Percentiles rank a stretch among this genome's conserved stretches.
phyloP scores from a whole-genome alignment of 345 rosid species.

The Jatropha curcas region DNA sequence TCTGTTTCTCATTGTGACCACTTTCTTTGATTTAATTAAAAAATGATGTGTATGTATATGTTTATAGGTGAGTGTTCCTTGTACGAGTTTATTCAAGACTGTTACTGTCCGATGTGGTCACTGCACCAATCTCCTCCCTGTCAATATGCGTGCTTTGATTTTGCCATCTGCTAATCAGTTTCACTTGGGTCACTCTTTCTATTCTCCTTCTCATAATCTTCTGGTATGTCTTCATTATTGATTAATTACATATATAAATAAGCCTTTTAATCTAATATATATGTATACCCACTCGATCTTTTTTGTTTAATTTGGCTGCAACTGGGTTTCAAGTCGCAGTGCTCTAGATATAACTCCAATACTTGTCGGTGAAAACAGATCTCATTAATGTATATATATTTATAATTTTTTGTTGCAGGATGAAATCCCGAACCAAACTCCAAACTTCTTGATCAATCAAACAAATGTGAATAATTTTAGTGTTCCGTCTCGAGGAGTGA shows the following conservation, averaged over 20 bases:
- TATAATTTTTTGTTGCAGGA: conserved; percentile 44
- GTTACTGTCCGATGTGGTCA: conserved; percentile 97
- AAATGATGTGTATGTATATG: too few relatives aligned
- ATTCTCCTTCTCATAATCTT: conserved; percentile 56
- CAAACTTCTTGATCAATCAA: conserved; percentile 28
- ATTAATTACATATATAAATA: neutral
- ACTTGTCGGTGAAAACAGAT: too few relatives aligned
- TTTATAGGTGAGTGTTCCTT: conserved; percentile 89
- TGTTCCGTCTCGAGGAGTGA: conserved; percentile 56
- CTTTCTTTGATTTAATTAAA: neutral
- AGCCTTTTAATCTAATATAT: too few relatives aligned
- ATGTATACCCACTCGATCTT: too few relatives aligned
- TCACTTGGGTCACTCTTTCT: conserved; percentile 70
- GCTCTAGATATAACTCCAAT: too few relatives aligned
- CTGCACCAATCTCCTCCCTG: conserved; percentile 92
- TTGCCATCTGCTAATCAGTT: conserved; percentile 75
- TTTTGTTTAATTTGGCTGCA: too few relatives aligned
- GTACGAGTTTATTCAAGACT: conserved; percentile 91
- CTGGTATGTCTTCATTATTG: conserved; percentile 39
- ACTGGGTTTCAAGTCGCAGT: too few relatives aligned
- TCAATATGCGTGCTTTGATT: conserved; percentile 68
- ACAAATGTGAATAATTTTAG: conserved; percentile 36
- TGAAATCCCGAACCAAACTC: conserved; percentile 61
- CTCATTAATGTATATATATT: too few relatives aligned
- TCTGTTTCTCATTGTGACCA: neutral